Conservation (phyloP, 179 eudicot species). For the Amaranthus tricolor region DNA sequence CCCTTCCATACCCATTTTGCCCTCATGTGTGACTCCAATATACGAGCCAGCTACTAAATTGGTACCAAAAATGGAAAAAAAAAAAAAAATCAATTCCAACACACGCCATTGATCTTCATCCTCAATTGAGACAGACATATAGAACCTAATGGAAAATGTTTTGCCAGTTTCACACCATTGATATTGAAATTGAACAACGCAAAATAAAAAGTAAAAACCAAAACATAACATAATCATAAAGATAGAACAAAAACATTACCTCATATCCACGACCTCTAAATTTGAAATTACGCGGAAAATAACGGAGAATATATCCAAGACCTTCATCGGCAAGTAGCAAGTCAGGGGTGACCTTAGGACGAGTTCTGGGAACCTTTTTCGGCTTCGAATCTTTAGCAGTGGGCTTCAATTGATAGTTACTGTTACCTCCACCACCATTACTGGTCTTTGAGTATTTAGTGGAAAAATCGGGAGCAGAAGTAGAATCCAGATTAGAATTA, state of each 20-base stretch:
- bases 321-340: slow-evolving; percentile 72
- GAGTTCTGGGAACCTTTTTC: slow-evolving; percentile 51
- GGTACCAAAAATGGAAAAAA: too few relatives aligned
- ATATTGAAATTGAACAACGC: neutral
- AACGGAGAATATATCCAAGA: slow-evolving; percentile 70
- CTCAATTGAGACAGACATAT: neutral
- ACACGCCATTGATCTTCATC: too few relatives aligned
- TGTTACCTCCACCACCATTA: neutral
- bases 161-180: too few relatives aligned
- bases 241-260: slow-evolving; percentile 33
- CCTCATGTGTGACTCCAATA: too few relatives aligned
- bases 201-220: too few relatives aligned
- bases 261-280: slow-evolving; percentile 76
- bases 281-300: slow-evolving; percentile 72
- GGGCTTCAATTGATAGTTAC: slow-evolving; percentile 13
- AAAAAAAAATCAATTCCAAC: too few relatives aligned
- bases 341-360: slow-evolving; percentile 86
- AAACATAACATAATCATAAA: neutral
- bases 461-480: slow-evolving; percentile 13
- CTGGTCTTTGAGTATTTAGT: slow-evolving; percentile 15
- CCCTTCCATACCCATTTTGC: too few relatives aligned
- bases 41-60: too few relatives aligned
- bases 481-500: slow-evolving; percentile 21
- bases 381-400: slow-evolving; percentile 41
- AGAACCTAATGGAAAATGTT: neutral